Evolutionary conservation across 2,329 filamentous ascomycete genomes (phyloP), one percentile per base, ranked within the genome.

Genomic region (Fusarium ambrosium): DNA sequence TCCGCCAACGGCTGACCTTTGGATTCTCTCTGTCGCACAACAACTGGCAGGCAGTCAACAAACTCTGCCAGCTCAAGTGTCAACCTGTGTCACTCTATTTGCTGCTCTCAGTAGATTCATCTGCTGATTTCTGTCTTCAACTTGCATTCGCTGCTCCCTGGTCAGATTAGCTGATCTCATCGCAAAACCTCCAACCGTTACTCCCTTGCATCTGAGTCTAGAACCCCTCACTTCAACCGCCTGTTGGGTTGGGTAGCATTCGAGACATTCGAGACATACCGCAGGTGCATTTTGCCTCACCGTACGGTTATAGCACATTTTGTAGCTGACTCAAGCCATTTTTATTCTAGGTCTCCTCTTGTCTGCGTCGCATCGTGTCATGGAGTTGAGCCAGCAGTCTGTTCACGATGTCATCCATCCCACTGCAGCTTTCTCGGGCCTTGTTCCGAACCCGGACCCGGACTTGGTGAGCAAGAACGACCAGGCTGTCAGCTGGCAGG

Each of bases 331-430:
- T 60, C 43, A 55, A 63, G 59, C 20, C 61, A 48, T 58, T 60
- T 45, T 59, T 59, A 36, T 55, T 41, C 58, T 64, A 59, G 58
- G 60, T 70, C 65, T 39, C 71, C 29, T 36, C 66, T 59, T 56
- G 59, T 70, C 62, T 62, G 39, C 34, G 53, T 51, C 51, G 29
- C 53, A 62, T 60, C 59, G 64, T 76, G 77, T 71, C 60, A 91
- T 91, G 89, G 88, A 91, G 66, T 82, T 91, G 63, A 89, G 83
- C 73, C 83, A 86, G 65, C 81, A 84, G 68, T 84, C 86, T 27
- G 88, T 91, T 64, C 86, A 88, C 79, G 85, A 89, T 79, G 86
- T 89, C 66, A 85, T 90, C 67, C 89, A 91, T 77, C 88, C 89
- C 34, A 91, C 89, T 22, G 89, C 89, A 20, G 89, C 85, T 69